Evolutionary conservation across 2,329 filamentous ascomycete species (phyloP), one percentile per base, ranked within the genome.

Genomic region (Fusarium fujikuroi): DNA sequence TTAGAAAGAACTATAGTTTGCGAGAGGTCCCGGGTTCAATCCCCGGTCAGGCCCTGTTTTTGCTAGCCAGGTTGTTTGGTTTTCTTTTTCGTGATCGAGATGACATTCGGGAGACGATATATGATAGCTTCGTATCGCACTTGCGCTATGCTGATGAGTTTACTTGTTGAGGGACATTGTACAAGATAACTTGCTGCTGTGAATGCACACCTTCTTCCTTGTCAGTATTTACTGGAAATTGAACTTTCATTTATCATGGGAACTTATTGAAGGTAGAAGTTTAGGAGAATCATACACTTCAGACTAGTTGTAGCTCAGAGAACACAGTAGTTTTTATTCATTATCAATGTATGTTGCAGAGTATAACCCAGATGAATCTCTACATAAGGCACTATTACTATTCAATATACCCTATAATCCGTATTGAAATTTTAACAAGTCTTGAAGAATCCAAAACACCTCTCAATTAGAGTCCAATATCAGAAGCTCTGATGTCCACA

Each of bases 21-120:
- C 83, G 83, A 83, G 82, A 84, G 83, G 83, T 83, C 83, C 82
- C 82, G 83, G 81, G 83, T 83, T 84, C 83, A 82, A 84, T 83
- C 81, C 83, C 81, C 82, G 83, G 83, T 81, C 81, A 83, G 81
- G 82, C 81, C 82, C 82, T 69, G 34, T 40, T 69, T 68, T 67
- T 68, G 63, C 34, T 19, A 4, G 25, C 34, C 6, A 6, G 16
- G 37, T 2, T 21, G 19, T 5, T 9, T 19, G 50, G 7, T 37
- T 16, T 43, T 40, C 23, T 43, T 43, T 43, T 57, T 60, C 16
- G n/a, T 7, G 9, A 18, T 4, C 28, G 19, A 6, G 2, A 15
- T 3, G 15, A 7, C 10, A 14, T n/a, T 25, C 1, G 18, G 19
- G 11, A 21, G 5, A 7, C 8, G 10, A 18, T 3, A 6, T 16